A percentile compares a stretch with the other conserved stretches of the same genome.
phyloP scores from a whole-genome alignment of 345 rosid species.

The Euclidium syriacum region DNA sequence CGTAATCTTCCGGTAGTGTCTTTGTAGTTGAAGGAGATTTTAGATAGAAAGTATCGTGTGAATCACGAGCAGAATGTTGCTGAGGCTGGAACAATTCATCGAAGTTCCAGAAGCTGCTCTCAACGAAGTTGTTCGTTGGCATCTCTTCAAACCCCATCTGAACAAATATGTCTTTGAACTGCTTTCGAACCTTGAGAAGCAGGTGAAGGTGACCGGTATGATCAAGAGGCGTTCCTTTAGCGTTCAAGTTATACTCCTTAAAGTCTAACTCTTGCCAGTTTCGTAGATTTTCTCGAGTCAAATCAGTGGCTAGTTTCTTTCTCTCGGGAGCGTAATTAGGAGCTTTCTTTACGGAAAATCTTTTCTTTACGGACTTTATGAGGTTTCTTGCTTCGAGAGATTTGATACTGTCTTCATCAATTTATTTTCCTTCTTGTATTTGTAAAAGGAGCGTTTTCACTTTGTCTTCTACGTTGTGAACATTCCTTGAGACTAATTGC shows the following conservation, averaged over 20 bases:
- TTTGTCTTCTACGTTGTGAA: conserved; percentile 74
- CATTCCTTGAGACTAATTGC: conserved; percentile 85
- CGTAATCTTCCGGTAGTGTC: conserved; percentile 74
- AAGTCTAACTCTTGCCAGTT: conserved; percentile 81
- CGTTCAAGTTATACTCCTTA: conserved; percentile 83
- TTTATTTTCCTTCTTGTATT: conserved; percentile 53
- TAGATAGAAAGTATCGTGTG: conserved; percentile 91
- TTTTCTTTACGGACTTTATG: conserved; percentile 61
- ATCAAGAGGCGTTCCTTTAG: conserved; percentile 81
- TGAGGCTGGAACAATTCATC: conserved; percentile 97
- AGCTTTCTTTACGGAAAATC: conserved; percentile 69
- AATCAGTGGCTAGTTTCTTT: conserved; percentile 72
- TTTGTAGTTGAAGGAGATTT: conserved; percentile 73
- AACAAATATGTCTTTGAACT: conserved; percentile 66
- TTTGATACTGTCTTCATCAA: conserved; percentile 44
- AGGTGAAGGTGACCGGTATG: conserved; percentile 90
- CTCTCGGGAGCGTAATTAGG: conserved; percentile 75
- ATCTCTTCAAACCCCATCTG: conserved; percentile 91
- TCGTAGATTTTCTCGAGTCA: conserved; percentile 85
- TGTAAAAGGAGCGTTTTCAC: conserved; percentile 57
- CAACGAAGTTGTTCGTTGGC: conserved; percentile 91
- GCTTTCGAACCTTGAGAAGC: conserved; percentile 77
- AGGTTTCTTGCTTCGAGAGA: conserved; percentile 73
- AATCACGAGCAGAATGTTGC: conserved; percentile 98
- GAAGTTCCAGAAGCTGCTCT: conserved; percentile 99